A percentile compares a stretch with the other conserved stretches of the same genome.
Conservation (phyloP, 2,329 filamentous ascomycete genomes). For the Microdochium bolleyi region DNA sequence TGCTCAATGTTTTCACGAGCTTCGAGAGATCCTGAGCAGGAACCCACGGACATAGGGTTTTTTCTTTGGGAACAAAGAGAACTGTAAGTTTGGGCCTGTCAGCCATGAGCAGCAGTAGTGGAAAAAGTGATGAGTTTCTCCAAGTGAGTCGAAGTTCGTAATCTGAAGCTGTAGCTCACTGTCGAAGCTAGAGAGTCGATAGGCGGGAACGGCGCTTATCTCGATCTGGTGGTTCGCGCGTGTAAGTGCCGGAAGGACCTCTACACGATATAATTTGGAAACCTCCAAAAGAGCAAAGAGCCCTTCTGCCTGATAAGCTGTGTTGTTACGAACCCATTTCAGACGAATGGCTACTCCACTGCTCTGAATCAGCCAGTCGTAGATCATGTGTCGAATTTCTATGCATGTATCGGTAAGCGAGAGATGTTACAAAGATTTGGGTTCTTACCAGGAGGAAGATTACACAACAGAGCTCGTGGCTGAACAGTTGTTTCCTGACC, state of each 20-base stretch:
- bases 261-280: not conserved
- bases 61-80: not conserved
- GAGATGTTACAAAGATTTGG: not conserved
- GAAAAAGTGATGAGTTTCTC: not conserved
- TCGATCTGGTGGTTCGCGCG: not conserved
- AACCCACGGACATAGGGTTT: not conserved
- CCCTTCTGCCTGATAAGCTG: not conserved
- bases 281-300: not conserved
- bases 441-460: not conserved
- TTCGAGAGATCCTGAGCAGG: not conserved
- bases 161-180: not conserved
- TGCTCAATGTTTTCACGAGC: not conserved
- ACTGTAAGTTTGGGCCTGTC: not conserved
- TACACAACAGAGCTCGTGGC: not conserved
- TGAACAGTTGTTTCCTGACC: not conserved
- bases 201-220: not conserved
- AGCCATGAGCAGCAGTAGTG: not conserved
- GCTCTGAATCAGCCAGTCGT: not conserved
- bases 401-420: not conserved
- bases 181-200: not conserved
- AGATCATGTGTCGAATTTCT: not conserved
- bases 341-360: not conserved
- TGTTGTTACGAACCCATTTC: not conserved
- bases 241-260: not conserved
- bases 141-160: not conserved